Percentiles rank a stretch among this genome's conserved stretches.
These are phyloP conservation scores for Nothophaeocryptopus gaeumannii DNA, from an alignment of 2,329 filamentous ascomycete species.

Conservation along the genomic window DNA sequence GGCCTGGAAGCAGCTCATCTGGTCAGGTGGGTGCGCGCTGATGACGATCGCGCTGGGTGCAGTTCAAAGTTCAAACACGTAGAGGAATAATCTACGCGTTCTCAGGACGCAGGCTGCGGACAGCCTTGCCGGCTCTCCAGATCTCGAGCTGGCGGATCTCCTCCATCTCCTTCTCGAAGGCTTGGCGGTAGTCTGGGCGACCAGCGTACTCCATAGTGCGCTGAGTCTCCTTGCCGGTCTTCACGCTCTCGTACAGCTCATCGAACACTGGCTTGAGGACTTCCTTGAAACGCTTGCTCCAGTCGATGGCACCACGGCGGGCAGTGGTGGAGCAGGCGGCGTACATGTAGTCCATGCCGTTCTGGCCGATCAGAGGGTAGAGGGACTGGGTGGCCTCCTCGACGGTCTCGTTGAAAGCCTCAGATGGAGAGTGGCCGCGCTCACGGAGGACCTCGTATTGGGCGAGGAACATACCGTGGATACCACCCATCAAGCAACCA, in stretches of 20 bases:
- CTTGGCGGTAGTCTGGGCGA: slow-evolving; percentile 92
- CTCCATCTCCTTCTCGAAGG: slow-evolving; percentile 97
- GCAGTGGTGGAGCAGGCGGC: slow-evolving; percentile 98
- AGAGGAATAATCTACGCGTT: slow-evolving; percentile 28
- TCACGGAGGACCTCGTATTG: slow-evolving; percentile 99
- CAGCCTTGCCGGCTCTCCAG: slow-evolving; percentile 97
- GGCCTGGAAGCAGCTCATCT: no score
- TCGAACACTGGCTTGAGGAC: slow-evolving; percentile 99
- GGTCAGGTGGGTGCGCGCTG: no score
- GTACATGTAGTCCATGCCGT: slow-evolving; percentile 99
- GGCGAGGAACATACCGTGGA: slow-evolving; percentile 99
- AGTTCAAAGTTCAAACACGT: no score
- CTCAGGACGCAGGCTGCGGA: slow-evolving; percentile 56
- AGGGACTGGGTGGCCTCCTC: slow-evolving; percentile 98
- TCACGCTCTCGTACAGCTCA: slow-evolving; percentile 89
- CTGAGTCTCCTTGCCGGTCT: slow-evolving; percentile 89
- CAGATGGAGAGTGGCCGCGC: slow-evolving; percentile 92
- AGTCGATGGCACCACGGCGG: slow-evolving; percentile 97
- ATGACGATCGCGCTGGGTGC: no score
- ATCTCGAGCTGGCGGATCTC: slow-evolving; percentile 98
- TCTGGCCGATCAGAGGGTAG: slow-evolving; percentile 93
- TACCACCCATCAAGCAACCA: slow-evolving; percentile 99
- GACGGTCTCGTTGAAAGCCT: slow-evolving; percentile 99
- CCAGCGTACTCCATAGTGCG: slow-evolving; percentile 96
- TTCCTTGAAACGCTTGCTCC: slow-evolving; percentile 95